Percentiles rank a stretch among this genome's conserved stretches.
These are phyloP conservation scores for Tetrahymena thermophila DNA, from an alignment of 73 alveolate species.

Conservation along the genomic window DNA sequence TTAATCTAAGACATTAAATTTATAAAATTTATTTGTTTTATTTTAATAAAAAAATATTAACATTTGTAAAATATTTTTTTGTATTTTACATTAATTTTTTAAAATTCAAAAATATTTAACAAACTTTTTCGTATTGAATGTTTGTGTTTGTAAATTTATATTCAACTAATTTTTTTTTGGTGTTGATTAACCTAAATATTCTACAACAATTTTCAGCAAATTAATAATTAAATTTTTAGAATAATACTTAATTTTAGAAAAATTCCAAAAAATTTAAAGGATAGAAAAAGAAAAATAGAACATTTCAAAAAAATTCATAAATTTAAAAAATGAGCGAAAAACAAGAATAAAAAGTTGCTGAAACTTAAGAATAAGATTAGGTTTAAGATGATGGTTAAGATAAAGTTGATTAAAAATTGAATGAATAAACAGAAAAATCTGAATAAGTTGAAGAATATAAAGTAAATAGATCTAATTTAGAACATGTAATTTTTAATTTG, in stretches of 20 bases:
- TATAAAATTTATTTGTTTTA: no score
- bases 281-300: neutral
- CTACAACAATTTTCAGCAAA: neutral
- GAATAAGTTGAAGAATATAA: neutral
- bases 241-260: neutral
- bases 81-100: no score
- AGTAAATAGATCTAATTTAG: neutral
- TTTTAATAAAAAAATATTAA: no score
- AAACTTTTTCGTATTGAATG: no score
- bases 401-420: neutral
- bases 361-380: neutral
- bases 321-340: neutral
- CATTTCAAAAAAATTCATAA: neutral
- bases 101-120: no score
- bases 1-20: neutral
- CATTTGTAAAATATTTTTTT: no score
- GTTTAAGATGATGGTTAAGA: neutral
- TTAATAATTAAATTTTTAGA: neutral
- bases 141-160: no score
- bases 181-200: neutral
- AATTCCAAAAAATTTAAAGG: neutral
- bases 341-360: neutral
- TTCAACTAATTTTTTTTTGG: no score
- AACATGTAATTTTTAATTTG: neutral
- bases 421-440: neutral